Evolutionary conservation across 352 stramenopile genomes (phyloP).

Genomic region (Peronospora destructor): DNA sequence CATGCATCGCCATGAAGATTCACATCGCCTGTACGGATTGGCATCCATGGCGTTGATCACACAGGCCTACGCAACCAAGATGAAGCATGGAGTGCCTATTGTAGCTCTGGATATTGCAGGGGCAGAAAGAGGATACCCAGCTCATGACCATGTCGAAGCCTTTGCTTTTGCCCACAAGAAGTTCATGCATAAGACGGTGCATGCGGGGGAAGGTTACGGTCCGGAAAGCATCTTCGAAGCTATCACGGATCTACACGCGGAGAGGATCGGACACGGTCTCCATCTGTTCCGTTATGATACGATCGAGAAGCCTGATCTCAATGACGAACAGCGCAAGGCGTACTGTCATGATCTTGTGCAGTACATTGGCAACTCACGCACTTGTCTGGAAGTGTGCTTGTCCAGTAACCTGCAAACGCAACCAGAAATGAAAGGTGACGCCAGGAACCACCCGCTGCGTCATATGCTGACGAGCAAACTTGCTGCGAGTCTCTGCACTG

Average conservation of each 20-base stretch:
- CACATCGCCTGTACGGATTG: conserved; percentile 67
- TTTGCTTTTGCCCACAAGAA: conserved; percentile 85
- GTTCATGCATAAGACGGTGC: conserved; percentile 85
- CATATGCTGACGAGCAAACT: conserved; percentile 82
- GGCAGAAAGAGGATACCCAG: conserved; percentile 71
- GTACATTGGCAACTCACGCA: conserved; percentile 75
- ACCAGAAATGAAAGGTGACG: conserved; percentile 66
- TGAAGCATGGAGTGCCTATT: conserved; percentile 54
- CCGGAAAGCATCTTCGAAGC: conserved; percentile 84
- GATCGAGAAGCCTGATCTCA: conserved; percentile 42
- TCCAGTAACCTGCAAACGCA: conserved; percentile 85
- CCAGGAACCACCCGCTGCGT: conserved; percentile 61
- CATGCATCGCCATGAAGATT: conserved; percentile 66
- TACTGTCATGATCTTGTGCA: conserved; percentile 82
- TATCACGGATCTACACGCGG: conserved; percentile 80
- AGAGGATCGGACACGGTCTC: conserved; percentile 80
- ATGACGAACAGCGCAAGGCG: conserved; percentile 32
- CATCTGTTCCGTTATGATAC: conserved; percentile 83
- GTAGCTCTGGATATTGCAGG: conserved; percentile 86
- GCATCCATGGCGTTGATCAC: conserved; percentile 80
- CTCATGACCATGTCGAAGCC: conserved; percentile 71
- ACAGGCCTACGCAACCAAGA: conserved; percentile 68
- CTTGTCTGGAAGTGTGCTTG: conserved; percentile 82
- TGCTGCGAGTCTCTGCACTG: conserved; percentile 76
- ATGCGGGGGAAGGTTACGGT: conserved; percentile 82